phyloP scores from a whole-genome alignment of 371 early-diverging fungal genomes.

The Nematocida sp. region DNA sequence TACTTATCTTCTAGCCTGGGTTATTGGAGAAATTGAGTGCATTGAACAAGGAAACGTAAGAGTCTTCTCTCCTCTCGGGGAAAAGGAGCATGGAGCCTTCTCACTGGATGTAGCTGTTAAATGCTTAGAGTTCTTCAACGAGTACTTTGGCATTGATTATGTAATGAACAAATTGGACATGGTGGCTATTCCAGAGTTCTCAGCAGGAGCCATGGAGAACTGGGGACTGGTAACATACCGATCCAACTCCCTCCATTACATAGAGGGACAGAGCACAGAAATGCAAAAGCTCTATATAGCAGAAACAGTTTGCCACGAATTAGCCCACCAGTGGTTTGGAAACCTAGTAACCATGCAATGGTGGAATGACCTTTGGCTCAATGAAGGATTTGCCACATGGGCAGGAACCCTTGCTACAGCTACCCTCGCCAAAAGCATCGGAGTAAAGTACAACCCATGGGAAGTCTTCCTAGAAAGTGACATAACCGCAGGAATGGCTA shows the following conservation, averaged over 20 bases:
- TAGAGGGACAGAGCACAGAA: constrained; percentile 70
- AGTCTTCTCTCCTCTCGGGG: constrained; percentile 73
- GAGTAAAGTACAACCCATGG: constrained; percentile 62
- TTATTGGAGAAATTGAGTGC: constrained; percentile 79
- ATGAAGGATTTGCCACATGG: constrained; percentile 92
- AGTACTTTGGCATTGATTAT: constrained; percentile 76
- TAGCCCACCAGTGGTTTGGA: constrained; percentile 91
- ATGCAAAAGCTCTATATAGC: constrained; percentile 73
- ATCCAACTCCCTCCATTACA: constrained; percentile 71
- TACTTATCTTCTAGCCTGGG: constrained; percentile 81
- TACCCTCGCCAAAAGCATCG: constrained; percentile 70
- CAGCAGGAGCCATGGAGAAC: constrained; percentile 76
- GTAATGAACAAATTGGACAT: constrained; percentile 81
- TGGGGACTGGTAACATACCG: constrained; percentile 89
- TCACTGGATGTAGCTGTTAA: constrained; percentile 72
- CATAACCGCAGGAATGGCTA: constrained; percentile 70
- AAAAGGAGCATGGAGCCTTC: constrained; percentile 72
- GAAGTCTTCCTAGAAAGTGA: constrained; percentile 71
- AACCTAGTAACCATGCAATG: constrained; percentile 82
- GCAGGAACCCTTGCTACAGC: constrained; percentile 76
- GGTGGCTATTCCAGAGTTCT: constrained; percentile 80
- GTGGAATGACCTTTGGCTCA: constrained; percentile 88
- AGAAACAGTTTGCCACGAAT: constrained; percentile 80
- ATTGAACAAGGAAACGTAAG: constrained; percentile 74
- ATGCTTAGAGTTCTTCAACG: constrained; percentile 73